Evolutionary conservation across 106 monocot genomes (phyloP).

Genomic region (Dendrobium chrysotoxum): DNA sequence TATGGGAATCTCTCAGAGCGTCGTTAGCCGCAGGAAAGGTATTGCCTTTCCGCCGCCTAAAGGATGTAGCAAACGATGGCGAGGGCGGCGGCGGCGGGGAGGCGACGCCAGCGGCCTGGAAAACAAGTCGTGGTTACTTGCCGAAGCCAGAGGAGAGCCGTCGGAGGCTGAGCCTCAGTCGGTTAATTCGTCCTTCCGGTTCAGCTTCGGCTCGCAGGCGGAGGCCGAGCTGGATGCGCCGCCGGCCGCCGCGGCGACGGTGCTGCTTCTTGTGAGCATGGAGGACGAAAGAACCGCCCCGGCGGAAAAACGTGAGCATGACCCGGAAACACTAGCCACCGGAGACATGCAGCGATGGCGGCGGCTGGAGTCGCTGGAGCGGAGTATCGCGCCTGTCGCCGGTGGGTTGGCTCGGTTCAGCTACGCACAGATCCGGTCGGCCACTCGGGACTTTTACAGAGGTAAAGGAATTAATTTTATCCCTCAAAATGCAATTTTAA

Average conservation of each 20-base stretch:
- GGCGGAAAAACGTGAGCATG: neutral
- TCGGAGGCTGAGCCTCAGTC: slow-evolving; percentile 19
- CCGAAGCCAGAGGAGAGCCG: slow-evolving; percentile 10
- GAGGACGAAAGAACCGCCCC: slow-evolving; percentile 18
- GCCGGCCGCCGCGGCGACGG: slow-evolving; percentile 15
- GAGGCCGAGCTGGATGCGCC: slow-evolving; percentile 23
- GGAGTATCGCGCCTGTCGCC: slow-evolving; percentile 48
- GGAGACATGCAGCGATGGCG: slow-evolving; percentile 16
- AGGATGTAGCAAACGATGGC: slow-evolving; percentile 8
- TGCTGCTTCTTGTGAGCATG: slow-evolving; percentile 38
- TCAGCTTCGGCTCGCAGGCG: slow-evolving; percentile 51
- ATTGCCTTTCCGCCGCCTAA: slow-evolving; percentile 3
- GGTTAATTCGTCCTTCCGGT: slow-evolving; percentile 49
- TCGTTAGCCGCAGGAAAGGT: slow-evolving; percentile 5
- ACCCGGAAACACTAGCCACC: neutral
- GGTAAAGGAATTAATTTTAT: slow-evolving; percentile 21
- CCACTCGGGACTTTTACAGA: slow-evolving; percentile 45
- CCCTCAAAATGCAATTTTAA: neutral
- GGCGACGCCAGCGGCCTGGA: slow-evolving; percentile 5
- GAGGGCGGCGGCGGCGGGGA: neutral
- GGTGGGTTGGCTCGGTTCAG: slow-evolving; percentile 36
- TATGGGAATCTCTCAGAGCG: slow-evolving; percentile 9
- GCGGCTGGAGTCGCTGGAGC: slow-evolving; percentile 41
- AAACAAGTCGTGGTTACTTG: slow-evolving; percentile 37
- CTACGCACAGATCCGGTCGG: slow-evolving; percentile 39